Evolutionary conservation across 1,284 basidiomycete genomes (phyloP), one percentile per base, ranked within the genome.

Genomic region (Pyrrhoderma noxium): DNA sequence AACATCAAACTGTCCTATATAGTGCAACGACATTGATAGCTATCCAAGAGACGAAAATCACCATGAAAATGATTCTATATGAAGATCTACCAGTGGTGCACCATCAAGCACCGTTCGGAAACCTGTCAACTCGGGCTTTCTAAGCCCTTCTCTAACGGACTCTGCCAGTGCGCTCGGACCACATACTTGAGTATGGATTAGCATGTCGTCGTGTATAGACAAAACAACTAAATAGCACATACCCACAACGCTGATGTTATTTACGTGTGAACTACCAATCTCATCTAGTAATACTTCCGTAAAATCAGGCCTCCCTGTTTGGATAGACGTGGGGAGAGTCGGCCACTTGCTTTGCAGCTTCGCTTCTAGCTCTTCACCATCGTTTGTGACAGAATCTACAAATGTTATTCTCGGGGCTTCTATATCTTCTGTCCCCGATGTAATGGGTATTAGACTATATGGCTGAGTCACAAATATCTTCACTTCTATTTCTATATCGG

Each of bases 21-120:
- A n/a, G n/a, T n/a, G n/a, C n/a, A n/a, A n/a, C n/a, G n/a, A n/a
- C n/a, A n/a, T n/a, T n/a, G n/a, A n/a, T n/a, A n/a, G n/a, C n/a
- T n/a, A n/a, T n/a, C n/a, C n/a, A n/a, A n/a, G n/a, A n/a, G n/a
- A n/a, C n/a, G n/a, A n/a, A n/a, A 5, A 5, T 31, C 27, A 31
- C 27, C 27, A 31, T 5, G 27, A 31, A 21, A 50, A 50, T 18
- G 22, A 35, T 50, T 50, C 48, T 7, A 50, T 39, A n/a, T 50
- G 48, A 16, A 50, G 19, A 3, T 19, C 41, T 11, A 50, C 48
- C 14, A 19, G 35, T 19, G 48, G 18, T 2, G 21, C 47, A 7
- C 48, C 48, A 13, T 36, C 34, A 13, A 50, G 8, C 1, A 44
- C 23, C 19, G 48, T 13, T 18, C 13, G 18, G 2, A 34, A 22